These are phyloP conservation scores for Helminthosporium solani DNA, from an alignment of 2,329 filamentous ascomycete species.

Conservation along the genomic window DNA sequence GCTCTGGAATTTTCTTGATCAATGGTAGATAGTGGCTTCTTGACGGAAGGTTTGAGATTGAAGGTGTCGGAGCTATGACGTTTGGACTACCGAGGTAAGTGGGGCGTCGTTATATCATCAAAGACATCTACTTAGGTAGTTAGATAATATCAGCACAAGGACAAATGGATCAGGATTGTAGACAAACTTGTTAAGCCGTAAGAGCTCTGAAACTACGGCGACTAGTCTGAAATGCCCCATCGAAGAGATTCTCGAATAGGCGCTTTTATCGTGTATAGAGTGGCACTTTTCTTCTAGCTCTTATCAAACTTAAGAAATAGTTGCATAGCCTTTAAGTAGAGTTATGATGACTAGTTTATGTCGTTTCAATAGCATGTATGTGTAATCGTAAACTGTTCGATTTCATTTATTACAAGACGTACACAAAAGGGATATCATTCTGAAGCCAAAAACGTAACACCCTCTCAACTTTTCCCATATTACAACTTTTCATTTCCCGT, in stretches of 20 bases:
- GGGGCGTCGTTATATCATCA: neutral
- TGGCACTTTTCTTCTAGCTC: no score
- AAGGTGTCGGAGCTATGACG: slow-evolving; percentile 30
- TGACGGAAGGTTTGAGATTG: slow-evolving; percentile 8
- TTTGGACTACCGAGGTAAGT: slow-evolving; percentile 23
- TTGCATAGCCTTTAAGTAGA: no score
- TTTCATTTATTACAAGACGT: slow-evolving; percentile 7
- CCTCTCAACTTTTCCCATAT: neutral
- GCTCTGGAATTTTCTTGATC: neutral
- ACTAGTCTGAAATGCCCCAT: no score
- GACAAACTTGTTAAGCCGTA: no score
- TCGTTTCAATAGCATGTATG: neutral
- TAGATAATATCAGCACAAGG: no score
- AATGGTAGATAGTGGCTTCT: slow-evolving; percentile 1
- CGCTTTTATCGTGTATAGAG: no score
- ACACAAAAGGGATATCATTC: slow-evolving; percentile 11
- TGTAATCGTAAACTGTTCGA: neutral
- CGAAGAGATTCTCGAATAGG: no score
- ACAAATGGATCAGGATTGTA: no score
- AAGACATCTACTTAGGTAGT: no score
- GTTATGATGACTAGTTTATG: neutral
- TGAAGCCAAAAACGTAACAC: slow-evolving; percentile 7
- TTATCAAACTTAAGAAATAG: no score
- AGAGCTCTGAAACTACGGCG: no score
- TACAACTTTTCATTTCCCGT: neutral